Evolutionary conservation across 2,329 filamentous ascomycete genomes (phyloP).

Genomic region (Penicillium paneum): DNA sequence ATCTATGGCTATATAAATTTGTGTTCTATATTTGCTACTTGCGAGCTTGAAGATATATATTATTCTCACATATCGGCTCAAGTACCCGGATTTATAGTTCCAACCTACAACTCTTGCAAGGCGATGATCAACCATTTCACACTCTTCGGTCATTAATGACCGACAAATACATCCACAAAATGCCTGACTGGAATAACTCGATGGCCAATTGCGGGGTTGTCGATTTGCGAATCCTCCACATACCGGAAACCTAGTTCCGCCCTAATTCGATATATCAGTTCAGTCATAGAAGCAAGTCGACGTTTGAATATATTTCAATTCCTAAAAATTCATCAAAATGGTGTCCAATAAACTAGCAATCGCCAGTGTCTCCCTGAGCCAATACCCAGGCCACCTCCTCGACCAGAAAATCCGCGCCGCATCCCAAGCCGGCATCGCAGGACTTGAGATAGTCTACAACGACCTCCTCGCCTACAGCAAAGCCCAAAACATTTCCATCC

Average conservation of each 20-base stretch:
- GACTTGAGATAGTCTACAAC: constrained; percentile 33
- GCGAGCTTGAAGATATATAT: too few relatives aligned
- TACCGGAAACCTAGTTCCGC: not conserved
- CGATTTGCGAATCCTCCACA: not conserved
- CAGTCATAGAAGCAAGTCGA: not conserved
- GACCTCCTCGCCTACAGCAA: constrained; percentile 28
- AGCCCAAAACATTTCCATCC: constrained; percentile 14
- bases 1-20: too few relatives aligned
- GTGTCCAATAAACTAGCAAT: constrained; percentile 30
- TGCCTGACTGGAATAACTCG: not conserved
- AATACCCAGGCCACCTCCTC: constrained; percentile 29
- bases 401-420: constrained; percentile 31
- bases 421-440: constrained; percentile 26
- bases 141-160: not conserved
- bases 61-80: too few relatives aligned
- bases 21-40: too few relatives aligned
- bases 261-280: not conserved
- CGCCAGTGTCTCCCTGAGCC: constrained; percentile 29
- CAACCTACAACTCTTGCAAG: not conserved
- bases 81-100: not conserved
- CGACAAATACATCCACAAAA: not conserved
- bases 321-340: constrained; percentile 9
- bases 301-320: not conserved
- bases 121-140: not conserved
- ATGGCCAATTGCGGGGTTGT: not conserved